Base-by-base conservation (phyloP, 2,329 filamentous ascomycete species). In the Coniella vitis region DNA sequence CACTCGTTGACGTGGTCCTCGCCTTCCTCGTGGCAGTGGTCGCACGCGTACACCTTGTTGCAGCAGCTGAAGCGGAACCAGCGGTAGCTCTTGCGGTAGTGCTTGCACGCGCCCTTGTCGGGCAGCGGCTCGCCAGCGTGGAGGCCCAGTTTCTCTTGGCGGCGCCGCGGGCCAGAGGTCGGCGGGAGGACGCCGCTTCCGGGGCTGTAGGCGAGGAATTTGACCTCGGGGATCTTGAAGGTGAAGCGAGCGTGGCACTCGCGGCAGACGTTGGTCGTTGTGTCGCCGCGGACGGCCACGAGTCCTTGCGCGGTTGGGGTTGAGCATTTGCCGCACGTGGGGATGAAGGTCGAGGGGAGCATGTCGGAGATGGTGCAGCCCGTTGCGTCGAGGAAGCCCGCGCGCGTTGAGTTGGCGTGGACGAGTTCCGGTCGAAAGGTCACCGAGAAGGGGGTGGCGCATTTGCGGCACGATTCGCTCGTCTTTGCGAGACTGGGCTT, bases 181-280 rank as follows among this genome's bases (percentile, higher is more conserved):
- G 58, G 56, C 4, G 58, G 56, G 0, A 56, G 51, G 9, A 37
- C 57, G 2, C 70, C 65, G n/a, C 70, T 65, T 22, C 75, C 75
- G 16, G 74, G 71, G 7, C 82, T 81, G 58, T 90, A 81, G 55
- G 81, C 74, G 29, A 91, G 74, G 65, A 94, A 90, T 61, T 86
- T 87, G 54, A 90, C 78, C 54, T 89, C 82, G 20, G 85, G 84
- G 40, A 93, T 79, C 62, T 82, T 83, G 67, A 93, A 87, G 14
- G 79, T 85, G 76, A 93, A 90, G 62, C 84, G 85, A 46, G 75
- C 73, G 69, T 93, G 87, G 63, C 88, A 94, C 58, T 85, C 78
- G 42, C 87, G 80, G 66, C 88, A 94, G 34, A 88, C 76, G 51
- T 88, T 86, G 59, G 81, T 83, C 19, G 80, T 78, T 16, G 79